Percentiles rank a stretch among this genome's conserved stretches.
These are phyloP conservation scores for Escallonia rubra DNA, from an alignment of 129 eudicot genomes.

Conservation along the genomic window DNA sequence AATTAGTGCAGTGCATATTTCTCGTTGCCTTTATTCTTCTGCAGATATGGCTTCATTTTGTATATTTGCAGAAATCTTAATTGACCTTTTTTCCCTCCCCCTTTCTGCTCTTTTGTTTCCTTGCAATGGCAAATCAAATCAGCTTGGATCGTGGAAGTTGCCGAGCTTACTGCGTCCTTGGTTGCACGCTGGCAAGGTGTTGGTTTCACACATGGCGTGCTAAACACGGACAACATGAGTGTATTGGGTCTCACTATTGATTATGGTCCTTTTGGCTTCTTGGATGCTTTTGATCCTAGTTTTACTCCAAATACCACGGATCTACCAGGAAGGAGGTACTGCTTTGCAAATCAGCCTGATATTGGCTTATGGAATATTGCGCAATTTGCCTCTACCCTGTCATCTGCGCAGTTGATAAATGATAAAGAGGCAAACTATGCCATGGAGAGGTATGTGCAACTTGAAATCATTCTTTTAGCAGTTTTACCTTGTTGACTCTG, in stretches of 20 bases:
- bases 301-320: conserved; percentile 98
- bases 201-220: conserved; percentile 97
- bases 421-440: conserved; percentile 84
- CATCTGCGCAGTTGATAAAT: conserved; percentile 60
- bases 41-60: not conserved
- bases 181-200: conserved; percentile 98
- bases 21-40: not conserved
- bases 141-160: conserved; percentile 98
- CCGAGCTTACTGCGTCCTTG: conserved; percentile 86
- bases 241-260: conserved; percentile 94
- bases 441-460: conserved; percentile 67
- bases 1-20: not conserved
- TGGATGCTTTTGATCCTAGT: conserved; percentile 99
- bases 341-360: conserved; percentile 99
- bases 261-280: conserved; percentile 99
- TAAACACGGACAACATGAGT: conserved; percentile 98
- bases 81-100: not conserved
- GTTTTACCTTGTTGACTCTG: not conserved
- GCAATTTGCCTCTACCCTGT: conserved; percentile 74
- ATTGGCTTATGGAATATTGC: conserved; percentile 95
- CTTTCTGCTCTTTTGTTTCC: not conserved
- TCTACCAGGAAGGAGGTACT: conserved; percentile 97
- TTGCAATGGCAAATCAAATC: conserved; percentile 15
- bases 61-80: not conserved
- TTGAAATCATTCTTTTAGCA: too few relatives aligned